Evolutionary conservation across 163 green algal species (phyloP), one percentile per base, ranked within the genome.

Genomic region (Smithsoniella earleae): DNA sequence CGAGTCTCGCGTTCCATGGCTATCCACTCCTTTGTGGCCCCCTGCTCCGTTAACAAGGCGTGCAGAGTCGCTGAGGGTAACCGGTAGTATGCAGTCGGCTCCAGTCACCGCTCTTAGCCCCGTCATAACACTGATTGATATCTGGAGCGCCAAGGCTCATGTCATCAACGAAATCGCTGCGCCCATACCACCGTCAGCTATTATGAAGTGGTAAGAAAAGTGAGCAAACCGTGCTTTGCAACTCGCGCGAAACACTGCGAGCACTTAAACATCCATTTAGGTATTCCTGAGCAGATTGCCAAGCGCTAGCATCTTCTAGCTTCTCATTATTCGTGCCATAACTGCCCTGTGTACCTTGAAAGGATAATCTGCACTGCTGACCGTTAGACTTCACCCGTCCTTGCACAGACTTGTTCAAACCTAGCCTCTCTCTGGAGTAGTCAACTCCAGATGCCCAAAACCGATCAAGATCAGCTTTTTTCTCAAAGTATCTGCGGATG

Each of bases 361-460:
- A 13, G n/a, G n/a, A n/a, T n/a, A n/a, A n/a, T n/a, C n/a, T n/a
- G n/a, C n/a, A n/a, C n/a, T n/a, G n/a, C n/a, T n/a, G n/a, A n/a
- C n/a, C n/a, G n/a, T n/a, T 49, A 10, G 10, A 22, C 40, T 13
- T 49, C 10, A 49, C 40, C 10, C 13, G 40, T 13, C 13, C 40
- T 49, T 49, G 40, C 13, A 13, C 40, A 49, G 10, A 10, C 13
- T 49, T 49, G 10, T 13, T 10, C 58, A 69, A 38, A 16, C 58
- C 58, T 25, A 38, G 16, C 25, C 34, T 69, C 3, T 69, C 58
- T 40, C 34, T 69, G 5, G 58, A 33, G 27, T 45, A 69, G 43
- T 69, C 58, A 30, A 69, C 58, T n/a, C 4, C 34, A 5, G 58
- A 30, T n/a, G 34, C 3, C 58, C 58, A 69, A 1, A 69, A 69